Evolutionary conservation across 2,329 filamentous ascomycete species (phyloP).

Genomic region (Neopestalotiopsis rosae): DNA sequence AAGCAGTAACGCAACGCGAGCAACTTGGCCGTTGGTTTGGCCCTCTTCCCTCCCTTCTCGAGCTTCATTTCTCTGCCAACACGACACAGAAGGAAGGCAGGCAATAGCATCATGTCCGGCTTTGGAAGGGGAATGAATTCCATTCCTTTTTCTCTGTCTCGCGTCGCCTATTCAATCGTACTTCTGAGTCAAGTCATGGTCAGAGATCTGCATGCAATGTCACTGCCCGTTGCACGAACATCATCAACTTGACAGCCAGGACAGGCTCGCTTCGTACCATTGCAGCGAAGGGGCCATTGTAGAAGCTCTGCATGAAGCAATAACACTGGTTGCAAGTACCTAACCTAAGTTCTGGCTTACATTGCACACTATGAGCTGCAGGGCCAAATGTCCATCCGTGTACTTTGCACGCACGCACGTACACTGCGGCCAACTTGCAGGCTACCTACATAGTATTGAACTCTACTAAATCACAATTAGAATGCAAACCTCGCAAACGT

Average conservation of each 20-base stretch:
- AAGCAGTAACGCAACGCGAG: not conserved
- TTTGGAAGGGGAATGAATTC: not conserved
- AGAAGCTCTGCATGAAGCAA: not conserved
- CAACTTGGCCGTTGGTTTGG: not conserved
- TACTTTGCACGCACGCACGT: not conserved
- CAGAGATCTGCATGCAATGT: not conserved
- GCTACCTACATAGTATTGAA: not conserved
- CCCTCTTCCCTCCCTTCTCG: not conserved
- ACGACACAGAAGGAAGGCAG: not conserved
- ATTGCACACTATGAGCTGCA: not conserved
- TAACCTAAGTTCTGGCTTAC: not conserved
- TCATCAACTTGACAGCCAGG: not conserved
- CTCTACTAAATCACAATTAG: not conserved
- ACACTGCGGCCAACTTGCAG: not conserved
- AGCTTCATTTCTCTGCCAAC: not conserved
- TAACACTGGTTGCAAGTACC: not conserved
- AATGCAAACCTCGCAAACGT: not conserved
- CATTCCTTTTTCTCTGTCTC: not conserved
- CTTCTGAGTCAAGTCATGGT: not conserved
- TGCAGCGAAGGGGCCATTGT: not conserved
- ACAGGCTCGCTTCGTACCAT: not conserved
- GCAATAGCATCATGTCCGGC: not conserved
- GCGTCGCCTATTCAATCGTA: not conserved
- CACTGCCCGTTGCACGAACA: not conserved
- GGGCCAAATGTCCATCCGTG: no score